Percentiles rank a stretch among this genome's conserved stretches.
Evolutionary conservation across 306 rosid genomes (phyloP).

Genomic region (Citrullus mucosospermus): DNA sequence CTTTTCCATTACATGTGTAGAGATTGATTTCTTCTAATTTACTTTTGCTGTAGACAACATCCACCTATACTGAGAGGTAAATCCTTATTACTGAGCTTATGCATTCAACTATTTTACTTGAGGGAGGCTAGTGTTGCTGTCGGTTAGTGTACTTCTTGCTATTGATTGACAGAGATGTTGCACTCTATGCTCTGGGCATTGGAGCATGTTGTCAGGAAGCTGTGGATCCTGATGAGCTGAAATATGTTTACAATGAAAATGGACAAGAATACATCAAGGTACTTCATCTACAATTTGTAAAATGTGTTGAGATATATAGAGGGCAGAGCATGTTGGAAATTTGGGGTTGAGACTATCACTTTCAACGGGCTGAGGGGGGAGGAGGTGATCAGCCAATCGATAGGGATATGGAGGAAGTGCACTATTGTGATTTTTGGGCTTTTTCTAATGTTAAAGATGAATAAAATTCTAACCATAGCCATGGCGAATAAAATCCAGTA

Average conservation of each 20-base stretch:
- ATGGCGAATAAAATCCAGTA: no score
- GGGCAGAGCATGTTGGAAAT: neutral
- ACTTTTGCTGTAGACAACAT: constrained; percentile 27
- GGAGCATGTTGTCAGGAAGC: constrained; percentile 75
- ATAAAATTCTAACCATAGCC: no score
- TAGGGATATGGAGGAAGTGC: neutral
- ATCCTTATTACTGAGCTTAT: neutral
- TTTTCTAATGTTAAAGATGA: no score
- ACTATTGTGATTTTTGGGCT: neutral
- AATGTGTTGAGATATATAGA: neutral
- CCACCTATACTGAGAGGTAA: constrained; percentile 68
- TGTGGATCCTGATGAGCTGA: constrained; percentile 66
- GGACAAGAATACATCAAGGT: constrained; percentile 74
- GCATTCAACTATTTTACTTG: neutral
- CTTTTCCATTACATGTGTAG: constrained; percentile 1
- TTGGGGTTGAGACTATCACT: neutral
- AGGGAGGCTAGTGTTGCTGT: neutral
- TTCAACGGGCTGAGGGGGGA: neutral
- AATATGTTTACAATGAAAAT: constrained; percentile 66
- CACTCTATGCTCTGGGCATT: constrained; percentile 70
- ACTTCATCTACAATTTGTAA: neutral
- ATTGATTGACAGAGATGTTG: constrained; percentile 52
- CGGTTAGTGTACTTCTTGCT: neutral
- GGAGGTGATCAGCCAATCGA: neutral
- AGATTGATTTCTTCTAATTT: constrained; percentile 8